phyloP scores from a whole-genome alignment of 345 rosid genomes.

The Syzygium aqueum region DNA sequence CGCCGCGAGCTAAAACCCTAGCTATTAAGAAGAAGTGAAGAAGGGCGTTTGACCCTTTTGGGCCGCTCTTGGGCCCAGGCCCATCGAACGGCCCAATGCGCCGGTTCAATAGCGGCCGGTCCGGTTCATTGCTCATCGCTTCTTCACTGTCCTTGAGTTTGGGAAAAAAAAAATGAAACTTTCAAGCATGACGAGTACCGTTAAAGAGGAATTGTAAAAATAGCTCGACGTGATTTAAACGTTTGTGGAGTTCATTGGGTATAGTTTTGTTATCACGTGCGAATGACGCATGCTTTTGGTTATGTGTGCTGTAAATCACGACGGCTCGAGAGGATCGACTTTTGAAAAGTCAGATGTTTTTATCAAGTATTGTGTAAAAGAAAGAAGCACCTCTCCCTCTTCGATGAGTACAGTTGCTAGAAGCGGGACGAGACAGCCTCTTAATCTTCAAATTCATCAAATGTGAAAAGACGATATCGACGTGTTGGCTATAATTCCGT shows the following conservation, averaged over 20 bases:
- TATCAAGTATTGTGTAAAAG: not conserved
- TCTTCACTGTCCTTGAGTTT: not conserved
- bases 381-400: not conserved
- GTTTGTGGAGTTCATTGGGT: not conserved
- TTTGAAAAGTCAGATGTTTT: accelerated
- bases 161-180: not conserved
- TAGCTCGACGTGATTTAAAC: not conserved
- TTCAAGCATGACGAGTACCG: not conserved
- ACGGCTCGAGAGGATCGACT: accelerated
- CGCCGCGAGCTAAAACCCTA: not conserved
- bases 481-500: accelerated
- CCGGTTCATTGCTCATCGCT: not conserved
- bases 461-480: not conserved
- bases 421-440: not conserved
- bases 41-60: not conserved
- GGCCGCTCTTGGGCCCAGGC: not conserved
- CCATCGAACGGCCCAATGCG: accelerated
- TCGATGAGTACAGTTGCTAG: accelerated
- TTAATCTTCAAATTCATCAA: not conserved
- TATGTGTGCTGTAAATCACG: accelerated
- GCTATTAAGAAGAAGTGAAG: not conserved
- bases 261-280: not conserved
- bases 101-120: not conserved
- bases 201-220: not conserved
- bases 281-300: accelerated